These are phyloP conservation scores for Fusarium brachygibbosum DNA, from an alignment of 2,329 filamentous ascomycete species.

Conservation along the genomic window DNA sequence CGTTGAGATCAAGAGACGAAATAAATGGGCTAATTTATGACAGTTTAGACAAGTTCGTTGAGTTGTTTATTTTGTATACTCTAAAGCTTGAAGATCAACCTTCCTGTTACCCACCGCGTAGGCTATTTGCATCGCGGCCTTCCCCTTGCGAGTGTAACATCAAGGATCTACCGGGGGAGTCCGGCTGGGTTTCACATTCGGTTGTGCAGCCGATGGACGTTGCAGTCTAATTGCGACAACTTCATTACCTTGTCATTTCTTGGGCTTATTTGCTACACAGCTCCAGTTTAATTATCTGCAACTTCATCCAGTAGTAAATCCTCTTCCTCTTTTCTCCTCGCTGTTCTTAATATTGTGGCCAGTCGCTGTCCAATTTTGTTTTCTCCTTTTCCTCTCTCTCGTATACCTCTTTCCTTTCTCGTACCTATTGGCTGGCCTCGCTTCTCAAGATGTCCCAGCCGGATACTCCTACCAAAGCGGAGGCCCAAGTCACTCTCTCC, in stretches of 20 bases:
- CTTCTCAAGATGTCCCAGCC: constrained; percentile 25
- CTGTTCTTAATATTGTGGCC: background rate
- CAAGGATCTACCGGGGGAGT: background rate
- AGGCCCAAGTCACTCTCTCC: constrained; percentile 23
- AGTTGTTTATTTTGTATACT: no score
- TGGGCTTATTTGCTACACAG: background rate
- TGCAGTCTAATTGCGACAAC: constrained; percentile 1
- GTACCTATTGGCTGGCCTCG: no score
- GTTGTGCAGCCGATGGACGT: constrained; percentile 4
- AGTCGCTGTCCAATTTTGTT: background rate
- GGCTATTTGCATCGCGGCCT: background rate
- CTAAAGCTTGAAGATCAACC: no score
- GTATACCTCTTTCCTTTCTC: background rate
- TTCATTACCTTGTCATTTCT: background rate
- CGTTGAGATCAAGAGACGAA: no score
- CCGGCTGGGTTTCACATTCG: constrained; percentile 10
- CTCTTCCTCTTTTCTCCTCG: background rate
- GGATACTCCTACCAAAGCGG: constrained; percentile 16
- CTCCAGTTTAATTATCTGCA: constrained; percentile 4
- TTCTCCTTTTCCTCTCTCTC: background rate
- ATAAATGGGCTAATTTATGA: no score
- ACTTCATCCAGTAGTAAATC: background rate
- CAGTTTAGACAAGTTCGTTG: no score
- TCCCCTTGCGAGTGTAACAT: background rate
- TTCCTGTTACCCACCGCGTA: no score